Evolutionary conservation across 2,329 filamentous ascomycete species (phyloP), one percentile per base, ranked within the genome.

Genomic region (Trichoderma sp.): DNA sequence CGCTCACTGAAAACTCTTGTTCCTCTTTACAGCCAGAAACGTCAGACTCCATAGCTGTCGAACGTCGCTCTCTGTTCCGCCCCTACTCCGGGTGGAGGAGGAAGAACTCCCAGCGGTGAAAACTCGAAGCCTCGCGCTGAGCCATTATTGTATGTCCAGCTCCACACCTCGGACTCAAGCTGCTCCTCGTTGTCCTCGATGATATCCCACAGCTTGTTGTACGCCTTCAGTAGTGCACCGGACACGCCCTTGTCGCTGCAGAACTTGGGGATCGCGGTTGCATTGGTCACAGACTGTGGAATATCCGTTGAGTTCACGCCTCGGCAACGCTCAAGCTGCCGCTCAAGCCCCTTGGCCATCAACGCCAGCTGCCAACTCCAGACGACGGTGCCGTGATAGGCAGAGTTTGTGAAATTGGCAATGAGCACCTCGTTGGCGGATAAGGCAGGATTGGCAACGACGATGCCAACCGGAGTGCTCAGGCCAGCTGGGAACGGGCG

Each of bases 321-420:
- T 9, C 60, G n/a, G 71, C 85, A 90, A 2, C 86, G 78, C 1
- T 71, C 79, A 5, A 89, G 78, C 69, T 89, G 87, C 2, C 79
- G 74, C 64, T 86, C 81, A 0, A 90, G 73, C 0, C 87, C 87
- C 10, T 80, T 81, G 0, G 83, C 86, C 83, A 89, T 87, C 81
- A 89, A 87, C 0, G 85, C 81, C 4, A 89, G 75, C 63, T 85
- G 86, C 85, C 86, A 90, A 51, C 80, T 82, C 87, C 86, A 89
- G 1, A 90, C 78, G 0, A 90, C 86, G 0, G 86, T 87, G 0
- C 86, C 87, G 64, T 89, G 86, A 45, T 76, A 90, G 0, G 82
- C 84, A 3, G 78, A 77, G n/a, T 81, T 84, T 0, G 83, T 84
- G 67, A 83, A 89, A 59, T 83, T 83, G 0, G 73, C 75, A 0